A percentile compares a stretch with the other conserved stretches of the same genome.
These are phyloP conservation scores for Aspergillus haitiensis DNA, from an alignment of 495 filamentous ascomycete species.

Conservation along the genomic window DNA sequence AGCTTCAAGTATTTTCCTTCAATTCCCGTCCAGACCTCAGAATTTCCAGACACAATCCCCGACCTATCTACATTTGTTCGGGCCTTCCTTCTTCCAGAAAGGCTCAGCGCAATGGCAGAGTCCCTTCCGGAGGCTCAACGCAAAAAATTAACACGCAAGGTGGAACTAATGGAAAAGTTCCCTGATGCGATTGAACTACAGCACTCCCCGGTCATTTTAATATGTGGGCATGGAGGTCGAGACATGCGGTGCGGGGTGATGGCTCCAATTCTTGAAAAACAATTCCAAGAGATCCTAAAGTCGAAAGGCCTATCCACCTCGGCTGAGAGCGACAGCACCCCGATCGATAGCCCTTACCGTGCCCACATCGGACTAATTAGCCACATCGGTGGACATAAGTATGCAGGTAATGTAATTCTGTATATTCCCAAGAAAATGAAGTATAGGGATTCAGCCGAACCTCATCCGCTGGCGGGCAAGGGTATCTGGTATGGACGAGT, in stretches of 20 bases:
- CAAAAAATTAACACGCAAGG: constrained; percentile 31
- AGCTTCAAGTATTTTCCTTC: constrained; percentile 74
- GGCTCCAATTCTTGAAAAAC: constrained; percentile 65
- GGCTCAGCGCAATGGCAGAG: constrained; percentile 59
- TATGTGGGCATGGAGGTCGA: constrained; percentile 80
- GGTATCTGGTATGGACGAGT: constrained; percentile 95
- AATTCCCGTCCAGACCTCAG: constrained; percentile 47
- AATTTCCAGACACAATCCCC: constrained; percentile 13
- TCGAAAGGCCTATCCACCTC: constrained; percentile 33
- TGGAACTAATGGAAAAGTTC: constrained; percentile 39
- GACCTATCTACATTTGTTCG: constrained; percentile 40
- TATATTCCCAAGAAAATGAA: constrained; percentile 69
- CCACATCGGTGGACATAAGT: constrained; percentile 92
- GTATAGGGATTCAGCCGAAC: constrained; percentile 21
- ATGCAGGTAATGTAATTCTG: constrained; percentile 88
- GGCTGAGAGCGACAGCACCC: constrained; percentile 14
- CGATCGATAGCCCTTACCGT: constrained; percentile 33
- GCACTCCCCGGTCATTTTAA: constrained; percentile 67
- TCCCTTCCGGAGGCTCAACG: constrained; percentile 42
- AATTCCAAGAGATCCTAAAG: constrained; percentile 61
- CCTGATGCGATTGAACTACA: constrained; percentile 53
- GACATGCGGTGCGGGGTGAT: constrained; percentile 80
- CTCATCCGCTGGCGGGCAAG: constrained; percentile 65
- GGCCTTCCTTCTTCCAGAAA: constrained; percentile 52
- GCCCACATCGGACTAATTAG: constrained; percentile 73